Evolutionary conservation across 208 protist species (phyloP), one percentile per base, ranked within the genome.

Genomic region (Blastocrithidia nonstop): DNA sequence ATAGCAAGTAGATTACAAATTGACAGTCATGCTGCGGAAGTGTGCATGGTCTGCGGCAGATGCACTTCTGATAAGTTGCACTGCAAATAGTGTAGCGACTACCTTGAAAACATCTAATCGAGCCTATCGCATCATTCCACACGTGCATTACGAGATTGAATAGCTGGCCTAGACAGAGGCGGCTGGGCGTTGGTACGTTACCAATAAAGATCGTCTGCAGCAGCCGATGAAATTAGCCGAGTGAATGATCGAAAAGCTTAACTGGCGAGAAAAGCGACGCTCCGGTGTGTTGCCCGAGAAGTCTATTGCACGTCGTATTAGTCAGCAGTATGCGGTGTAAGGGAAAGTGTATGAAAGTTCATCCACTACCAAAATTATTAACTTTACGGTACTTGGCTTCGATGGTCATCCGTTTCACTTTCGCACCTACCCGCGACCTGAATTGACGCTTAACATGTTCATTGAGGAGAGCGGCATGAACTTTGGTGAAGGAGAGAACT

Each of bases 401-500:
- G 84, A 88, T 35, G 84, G 84, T 7, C 84, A 93, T 46, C 84
- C 84, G 17, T 93, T 85, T 36, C 76, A 89, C 63, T 88, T 93
- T 50, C 74, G 84, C 25, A 49, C 61, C 20, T 85, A 86, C 45
- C 71, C 84, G n/a, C 88, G 88, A 79, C 79, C 84, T 6, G 84
- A 93, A 41, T 76, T 93, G 26, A 89, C 84, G 26, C 76, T 88
- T 29, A 93, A 93, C 54, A 87, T 65, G 4, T 61, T 93, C 7
- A 93, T 93, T 45, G 84, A 93, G 49, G 84, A 76, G 55, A 84
- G 73, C 1, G 84, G 84, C 28, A 88, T 93, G 79, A 86, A 77
- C 58, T 79, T 88, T 59, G 84, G 84, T 19, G 66, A 81, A 50
- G 48, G 59, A 9, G 66, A 76, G 8, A 67, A 75, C 51, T 93